A percentile compares a stretch with the other conserved stretches of the same genome.
Evolutionary conservation across 345 rosid genomes (phyloP).

Genomic region (Arabis alpina): DNA sequence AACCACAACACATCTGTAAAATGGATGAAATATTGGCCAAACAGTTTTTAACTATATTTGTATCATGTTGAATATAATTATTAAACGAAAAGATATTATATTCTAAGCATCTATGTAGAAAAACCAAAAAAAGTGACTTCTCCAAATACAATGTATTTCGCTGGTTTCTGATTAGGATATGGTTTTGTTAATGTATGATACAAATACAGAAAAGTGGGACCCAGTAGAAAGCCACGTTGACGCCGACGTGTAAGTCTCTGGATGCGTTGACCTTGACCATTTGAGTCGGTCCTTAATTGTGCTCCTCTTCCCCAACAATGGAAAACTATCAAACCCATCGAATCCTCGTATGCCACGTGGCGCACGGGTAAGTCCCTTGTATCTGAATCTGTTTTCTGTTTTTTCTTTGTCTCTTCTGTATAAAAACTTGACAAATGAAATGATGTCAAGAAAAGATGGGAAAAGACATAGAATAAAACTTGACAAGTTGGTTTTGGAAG

Average conservation of each 20-base stretch:
- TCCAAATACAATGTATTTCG: slow-evolving; percentile 40
- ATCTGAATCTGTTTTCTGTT: slow-evolving; percentile 31
- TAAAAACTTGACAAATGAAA: slow-evolving; percentile 2
- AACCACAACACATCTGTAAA: no score
- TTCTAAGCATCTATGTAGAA: slow-evolving; percentile 6
- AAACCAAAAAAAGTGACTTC: background rate
- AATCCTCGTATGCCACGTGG: slow-evolving; percentile 29
- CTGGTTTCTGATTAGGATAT: slow-evolving; percentile 18
- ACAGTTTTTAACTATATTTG: background rate
- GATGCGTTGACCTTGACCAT: slow-evolving; percentile 44
- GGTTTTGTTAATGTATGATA: slow-evolving; percentile 20
- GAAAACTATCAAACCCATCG: slow-evolving; percentile 33
- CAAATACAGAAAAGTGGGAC: slow-evolving; percentile 4
- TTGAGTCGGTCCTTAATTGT: slow-evolving; percentile 31
- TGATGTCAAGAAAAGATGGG: no score
- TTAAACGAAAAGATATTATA: background rate
- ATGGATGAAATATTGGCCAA: no score
- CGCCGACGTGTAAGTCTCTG: slow-evolving; percentile 43
- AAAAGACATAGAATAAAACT: no score
- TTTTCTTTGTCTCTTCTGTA: background rate
- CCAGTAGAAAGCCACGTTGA: slow-evolving; percentile 32
- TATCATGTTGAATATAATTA: background rate
- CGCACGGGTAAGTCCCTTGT: slow-evolving; percentile 26
- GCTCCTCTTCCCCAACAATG: slow-evolving; percentile 32
- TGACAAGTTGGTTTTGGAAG: slow-evolving; percentile 10